phyloP scores from a whole-genome alignment of 2,329 filamentous ascomycete genomes.

The Hypoxylon sp. region DNA sequence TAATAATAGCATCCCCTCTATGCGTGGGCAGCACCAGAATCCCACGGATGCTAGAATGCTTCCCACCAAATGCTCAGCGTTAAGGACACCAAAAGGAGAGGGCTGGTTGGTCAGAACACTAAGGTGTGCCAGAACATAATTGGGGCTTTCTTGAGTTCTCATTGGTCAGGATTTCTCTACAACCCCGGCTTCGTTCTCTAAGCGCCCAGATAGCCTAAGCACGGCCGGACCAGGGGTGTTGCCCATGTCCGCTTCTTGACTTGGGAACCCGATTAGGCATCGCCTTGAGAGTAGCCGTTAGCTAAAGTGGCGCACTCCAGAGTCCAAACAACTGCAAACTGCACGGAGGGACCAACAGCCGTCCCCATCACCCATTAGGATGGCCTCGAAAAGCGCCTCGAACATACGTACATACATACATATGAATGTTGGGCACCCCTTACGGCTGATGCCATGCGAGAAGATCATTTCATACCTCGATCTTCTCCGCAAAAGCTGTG shows the following conservation, averaged over 20 bases:
- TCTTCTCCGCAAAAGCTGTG: constrained; percentile 45
- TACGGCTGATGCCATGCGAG: constrained; percentile 37
- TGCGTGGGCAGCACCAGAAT: constrained; percentile 36
- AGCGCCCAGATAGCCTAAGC: constrained; percentile 49
- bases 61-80: constrained; percentile 46
- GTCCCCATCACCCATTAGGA: constrained; percentile 32
- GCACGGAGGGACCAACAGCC: constrained; percentile 43
- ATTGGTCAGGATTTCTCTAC: constrained; percentile 47
- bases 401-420: constrained; percentile 32
- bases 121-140: constrained; percentile 48
- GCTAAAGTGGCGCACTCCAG: constrained; percentile 37
- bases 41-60: constrained; percentile 42
- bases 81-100: constrained; percentile 40
- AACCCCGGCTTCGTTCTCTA: constrained; percentile 49
- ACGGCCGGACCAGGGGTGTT: constrained; percentile 44
- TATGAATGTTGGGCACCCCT: constrained; percentile 37
- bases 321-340: constrained; percentile 37
- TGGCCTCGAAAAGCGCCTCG: constrained; percentile 32
- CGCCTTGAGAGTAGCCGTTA: constrained; percentile 35
- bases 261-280: constrained; percentile 47
- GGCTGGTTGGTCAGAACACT: constrained; percentile 52
- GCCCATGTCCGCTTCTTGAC: constrained; percentile 45
- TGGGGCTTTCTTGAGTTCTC: constrained; percentile 38
- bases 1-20: constrained; percentile 51
- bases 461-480: constrained; percentile 41